Evolutionary conservation across 805 yeast genomes (phyloP), one percentile per base, ranked within the genome.

Genomic region (Candida palmyrensis): DNA sequence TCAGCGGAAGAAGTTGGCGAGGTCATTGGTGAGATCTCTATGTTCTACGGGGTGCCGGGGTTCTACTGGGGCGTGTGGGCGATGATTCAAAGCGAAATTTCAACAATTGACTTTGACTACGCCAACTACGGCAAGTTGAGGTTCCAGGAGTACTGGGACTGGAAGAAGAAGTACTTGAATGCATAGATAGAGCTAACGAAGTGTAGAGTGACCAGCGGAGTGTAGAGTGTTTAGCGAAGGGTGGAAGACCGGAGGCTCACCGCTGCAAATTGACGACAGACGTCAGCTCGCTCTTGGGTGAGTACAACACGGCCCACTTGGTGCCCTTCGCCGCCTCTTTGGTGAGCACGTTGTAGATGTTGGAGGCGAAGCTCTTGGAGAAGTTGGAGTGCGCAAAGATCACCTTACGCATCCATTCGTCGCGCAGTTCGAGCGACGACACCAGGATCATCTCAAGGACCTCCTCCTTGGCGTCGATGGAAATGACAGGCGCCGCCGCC

Each of bases 51-150:
- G 0, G 57, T 82, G 57, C 92, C 92, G 0, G 92, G 90, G 1
- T 79, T 82, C 47, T 82, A 80, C 51, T 82, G 92, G 92, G 89
- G 90, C 1, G 69, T 83, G 7, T 82, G 92, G 92, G 77, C 88
- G 2, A 79, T 78, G 39, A 82, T 83, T 33, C 92, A 82, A 54
- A 68, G 81, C 39, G 70, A 70, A 35, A 73, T 79, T 15, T 79
- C 87, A 2, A 68, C 74, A 18, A 82, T 82, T 29, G 90, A 83
- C 44, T 82, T 82, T 51, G 81, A 80, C 48, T 82, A 83, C 50
- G 66, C 72, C 4, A 60, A 66, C 8, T 82, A 83, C 48, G 75
- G 84, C 2, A 65, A 66, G 27, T 58, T 64, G 33, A 62, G 92
- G 38, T 62, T 83, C 30, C 66, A 67, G 20, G 92, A 82, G 53